Conservation (phyloP, 2,329 filamentous ascomycete species). For the Trichoderma sp. region DNA sequence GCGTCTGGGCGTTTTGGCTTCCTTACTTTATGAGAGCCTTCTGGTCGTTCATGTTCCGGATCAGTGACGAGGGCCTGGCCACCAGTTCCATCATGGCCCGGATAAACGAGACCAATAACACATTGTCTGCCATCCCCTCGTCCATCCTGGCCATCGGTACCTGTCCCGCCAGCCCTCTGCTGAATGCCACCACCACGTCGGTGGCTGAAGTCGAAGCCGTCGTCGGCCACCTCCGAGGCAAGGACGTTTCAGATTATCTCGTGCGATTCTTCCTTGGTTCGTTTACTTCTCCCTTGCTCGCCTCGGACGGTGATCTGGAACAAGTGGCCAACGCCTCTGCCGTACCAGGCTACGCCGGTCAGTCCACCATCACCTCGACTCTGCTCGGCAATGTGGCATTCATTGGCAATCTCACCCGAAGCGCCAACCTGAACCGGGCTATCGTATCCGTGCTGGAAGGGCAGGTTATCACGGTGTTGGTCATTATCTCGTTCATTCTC, state of each 20-base stretch:
- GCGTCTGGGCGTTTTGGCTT: conserved; percentile 86
- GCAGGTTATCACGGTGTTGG: conserved; percentile 86
- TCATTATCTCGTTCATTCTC: conserved; percentile 94
- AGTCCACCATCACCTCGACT: conserved; percentile 37
- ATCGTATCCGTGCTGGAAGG: conserved; percentile 86
- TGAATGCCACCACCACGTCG: conserved; percentile 40
- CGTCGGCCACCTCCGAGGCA: conserved; percentile 37
- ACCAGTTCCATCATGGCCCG: conserved; percentile 38
- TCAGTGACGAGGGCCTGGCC: conserved; percentile 74
- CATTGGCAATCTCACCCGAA: conserved; percentile 66
- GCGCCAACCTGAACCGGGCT: conserved; percentile 71
- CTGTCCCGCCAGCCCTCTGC: conserved; percentile 43
- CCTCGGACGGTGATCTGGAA: conserved; percentile 18
- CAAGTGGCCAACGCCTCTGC: conserved; percentile 1
- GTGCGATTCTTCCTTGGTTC: conserved; percentile 38
- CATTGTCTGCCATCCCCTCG: conserved; percentile 35
- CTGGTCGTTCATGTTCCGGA: conserved; percentile 94
- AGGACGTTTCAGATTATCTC: conserved; percentile 41
- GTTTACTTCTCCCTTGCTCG: conserved; percentile 36
- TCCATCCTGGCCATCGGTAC: conserved; percentile 36
- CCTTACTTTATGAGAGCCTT: conserved; percentile 89
- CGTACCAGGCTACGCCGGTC: conserved; percentile 1
- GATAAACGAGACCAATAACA: conserved; percentile 32
- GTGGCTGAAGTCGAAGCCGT: conserved; percentile 38
- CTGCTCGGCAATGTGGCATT: conserved; percentile 61